These are phyloP conservation scores for Botrytis porri DNA, from an alignment of 2,329 filamentous ascomycete species.

Conservation along the genomic window DNA sequence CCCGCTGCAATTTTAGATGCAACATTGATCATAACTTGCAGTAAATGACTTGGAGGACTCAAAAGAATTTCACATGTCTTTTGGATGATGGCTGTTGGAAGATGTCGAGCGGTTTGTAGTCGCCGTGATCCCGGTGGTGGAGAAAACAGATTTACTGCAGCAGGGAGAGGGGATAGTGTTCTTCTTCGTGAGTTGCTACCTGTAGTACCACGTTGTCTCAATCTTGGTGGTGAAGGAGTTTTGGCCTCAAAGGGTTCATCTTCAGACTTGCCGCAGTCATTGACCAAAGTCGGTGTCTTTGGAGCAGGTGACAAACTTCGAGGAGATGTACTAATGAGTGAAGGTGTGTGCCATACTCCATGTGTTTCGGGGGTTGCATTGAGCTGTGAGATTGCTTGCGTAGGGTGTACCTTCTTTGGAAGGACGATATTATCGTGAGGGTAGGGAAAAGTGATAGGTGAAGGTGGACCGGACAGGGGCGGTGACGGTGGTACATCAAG, in stretches of 20 bases:
- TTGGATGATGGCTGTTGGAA: constrained; percentile 65
- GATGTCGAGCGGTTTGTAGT: constrained; percentile 47
- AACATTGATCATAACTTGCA: constrained; percentile 76
- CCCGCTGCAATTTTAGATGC: constrained; percentile 70
- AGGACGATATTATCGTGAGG: constrained; percentile 43
- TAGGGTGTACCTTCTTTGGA: constrained; percentile 37
- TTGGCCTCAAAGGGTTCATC: constrained; percentile 39
- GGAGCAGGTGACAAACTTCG: constrained; percentile 33
- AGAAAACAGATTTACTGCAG: constrained; percentile 63
- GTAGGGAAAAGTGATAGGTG: constrained; percentile 42
- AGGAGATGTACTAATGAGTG: constrained; percentile 19
- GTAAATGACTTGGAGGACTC: constrained; percentile 74
- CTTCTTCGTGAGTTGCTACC: constrained; percentile 51
- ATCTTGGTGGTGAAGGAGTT: constrained; percentile 33
- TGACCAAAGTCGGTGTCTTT: constrained; percentile 45
- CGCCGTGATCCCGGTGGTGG: constrained; percentile 45
- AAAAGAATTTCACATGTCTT: constrained; percentile 76
- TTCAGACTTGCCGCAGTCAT: constrained; percentile 43
- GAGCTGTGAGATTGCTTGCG: constrained; percentile 39
- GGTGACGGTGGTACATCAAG: constrained; percentile 43
- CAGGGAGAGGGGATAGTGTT: constrained; percentile 64
- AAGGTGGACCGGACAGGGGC: constrained; percentile 45
- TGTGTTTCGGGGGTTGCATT: constrained; percentile 33
- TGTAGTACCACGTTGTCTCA: constrained; percentile 55
- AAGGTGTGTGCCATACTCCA: constrained; percentile 29